Percentiles rank a stretch among this genome's conserved stretches.
These are phyloP conservation scores for Coelastrella sp. DNA, from an alignment of 139 green algal genomes.

Conservation along the genomic window DNA sequence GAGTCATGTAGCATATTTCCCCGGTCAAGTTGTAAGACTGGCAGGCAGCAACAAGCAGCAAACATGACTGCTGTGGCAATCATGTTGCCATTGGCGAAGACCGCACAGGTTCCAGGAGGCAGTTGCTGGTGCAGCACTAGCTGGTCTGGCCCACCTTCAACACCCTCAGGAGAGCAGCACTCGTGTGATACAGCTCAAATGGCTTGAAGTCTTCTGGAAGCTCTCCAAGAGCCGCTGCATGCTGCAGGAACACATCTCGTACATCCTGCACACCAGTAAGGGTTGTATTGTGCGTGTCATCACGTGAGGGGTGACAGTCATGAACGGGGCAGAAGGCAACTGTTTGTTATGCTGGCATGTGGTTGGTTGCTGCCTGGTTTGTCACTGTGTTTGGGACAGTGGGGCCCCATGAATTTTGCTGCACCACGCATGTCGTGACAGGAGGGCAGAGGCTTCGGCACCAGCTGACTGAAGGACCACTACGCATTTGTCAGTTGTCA, in stretches of 20 bases:
- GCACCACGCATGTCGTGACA: no score
- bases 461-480: no score
- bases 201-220: conserved; percentile 20
- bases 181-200: neutral
- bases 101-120: no score
- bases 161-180: neutral
- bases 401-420: no score
- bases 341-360: no score
- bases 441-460: no score
- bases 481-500: neutral
- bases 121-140: neutral
- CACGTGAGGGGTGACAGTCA: neutral
- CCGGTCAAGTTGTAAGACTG: no score
- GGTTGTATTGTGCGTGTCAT: neutral
- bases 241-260: neutral
- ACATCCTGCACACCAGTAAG: conserved; percentile 19
- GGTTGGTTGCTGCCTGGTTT: no score
- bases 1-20: no score
- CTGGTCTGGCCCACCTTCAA: conserved; percentile 21
- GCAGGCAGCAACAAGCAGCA: no score
- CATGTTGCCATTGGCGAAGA: no score
- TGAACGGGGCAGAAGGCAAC: neutral
- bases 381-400: no score
- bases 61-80: neutral
- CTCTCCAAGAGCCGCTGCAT: neutral